A percentile compares a stretch with the other conserved stretches of the same genome.
phyloP scores from a whole-genome alignment of 306 rosid species.

The Vicia villosa region DNA sequence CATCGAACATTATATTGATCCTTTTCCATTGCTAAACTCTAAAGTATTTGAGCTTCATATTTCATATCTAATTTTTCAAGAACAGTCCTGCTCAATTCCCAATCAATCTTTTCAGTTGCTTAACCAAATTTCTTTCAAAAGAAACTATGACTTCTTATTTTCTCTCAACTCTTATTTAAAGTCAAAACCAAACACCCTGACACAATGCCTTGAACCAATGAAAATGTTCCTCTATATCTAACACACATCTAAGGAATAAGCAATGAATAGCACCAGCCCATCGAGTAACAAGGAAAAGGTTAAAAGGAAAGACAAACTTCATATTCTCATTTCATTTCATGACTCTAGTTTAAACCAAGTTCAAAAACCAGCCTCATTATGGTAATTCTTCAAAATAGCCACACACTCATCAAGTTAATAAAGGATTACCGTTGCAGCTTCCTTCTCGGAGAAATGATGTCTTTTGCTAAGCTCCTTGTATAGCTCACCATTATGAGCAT shows the following conservation, averaged over 20 bases:
- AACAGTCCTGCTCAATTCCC: background rate
- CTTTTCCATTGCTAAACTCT: background rate
- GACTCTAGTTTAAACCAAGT: background rate
- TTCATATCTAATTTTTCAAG: background rate
- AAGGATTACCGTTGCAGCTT: conserved; percentile 70
- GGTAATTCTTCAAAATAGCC: background rate
- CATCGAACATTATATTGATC: too few relatives aligned
- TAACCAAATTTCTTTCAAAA: background rate
- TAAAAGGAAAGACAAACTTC: background rate
- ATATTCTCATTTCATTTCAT: conserved; percentile 5
- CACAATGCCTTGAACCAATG: background rate
- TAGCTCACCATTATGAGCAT: conserved; percentile 86
- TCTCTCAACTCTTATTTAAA: background rate
- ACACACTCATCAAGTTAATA: background rate
- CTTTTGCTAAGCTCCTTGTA: conserved; percentile 58
- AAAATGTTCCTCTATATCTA: background rate
- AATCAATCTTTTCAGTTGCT: background rate
- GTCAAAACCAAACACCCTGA: conserved; percentile 1
- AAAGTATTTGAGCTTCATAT: background rate
- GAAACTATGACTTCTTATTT: background rate
- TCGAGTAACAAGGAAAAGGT: conserved; percentile 12
- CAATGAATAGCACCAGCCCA: background rate
- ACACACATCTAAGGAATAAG: background rate
- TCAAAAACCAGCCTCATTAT: background rate
- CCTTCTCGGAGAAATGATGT: conserved; percentile 58